These are phyloP conservation scores for Monotropa hypopitys DNA, from an alignment of 179 eudicot genomes.

Conservation along the genomic window DNA sequence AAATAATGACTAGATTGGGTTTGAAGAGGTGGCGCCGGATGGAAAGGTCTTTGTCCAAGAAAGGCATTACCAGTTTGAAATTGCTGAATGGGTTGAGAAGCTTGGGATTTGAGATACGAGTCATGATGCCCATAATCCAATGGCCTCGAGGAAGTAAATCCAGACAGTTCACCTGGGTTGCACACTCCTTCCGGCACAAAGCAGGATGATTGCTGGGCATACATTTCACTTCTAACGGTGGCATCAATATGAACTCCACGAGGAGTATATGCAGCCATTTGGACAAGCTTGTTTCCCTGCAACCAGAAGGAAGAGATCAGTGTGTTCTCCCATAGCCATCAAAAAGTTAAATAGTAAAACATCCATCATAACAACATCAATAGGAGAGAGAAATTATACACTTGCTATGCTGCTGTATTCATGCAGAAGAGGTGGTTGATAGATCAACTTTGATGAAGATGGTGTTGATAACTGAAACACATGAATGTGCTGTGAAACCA, in stretches of 20 bases:
- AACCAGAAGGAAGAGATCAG: not conserved
- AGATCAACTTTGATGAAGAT: conserved; percentile 18
- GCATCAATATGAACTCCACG: conserved; percentile 18
- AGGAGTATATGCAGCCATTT: conserved; percentile 27
- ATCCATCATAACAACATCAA: not conserved
- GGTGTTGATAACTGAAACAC: conserved; percentile 25
- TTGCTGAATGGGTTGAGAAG: conserved; percentile 50
- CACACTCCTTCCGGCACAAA: conserved; percentile 34
- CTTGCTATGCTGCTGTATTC: conserved; percentile 24
- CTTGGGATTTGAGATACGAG: conserved; percentile 30
- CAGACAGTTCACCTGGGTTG: conserved; percentile 25
- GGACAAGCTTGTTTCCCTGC: conserved; percentile 45
- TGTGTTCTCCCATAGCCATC: not conserved
- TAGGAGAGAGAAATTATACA: conserved; percentile 22
- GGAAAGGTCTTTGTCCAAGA: conserved; percentile 40
- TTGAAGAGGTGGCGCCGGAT: conserved; percentile 35
- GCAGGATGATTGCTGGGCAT: conserved; percentile 40
- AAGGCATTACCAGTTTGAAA: conserved; percentile 39
- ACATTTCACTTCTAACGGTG: conserved; percentile 21
- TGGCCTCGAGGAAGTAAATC: conserved; percentile 33
- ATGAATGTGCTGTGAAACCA: conserved; percentile 21
- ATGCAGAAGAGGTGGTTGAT: conserved; percentile 21
- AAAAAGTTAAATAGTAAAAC: not conserved
- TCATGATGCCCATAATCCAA: conserved; percentile 44
- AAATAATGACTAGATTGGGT: conserved; percentile 31